phyloP scores from a whole-genome alignment of 164 flowering plant species.

The Vitis vinifera region DNA sequence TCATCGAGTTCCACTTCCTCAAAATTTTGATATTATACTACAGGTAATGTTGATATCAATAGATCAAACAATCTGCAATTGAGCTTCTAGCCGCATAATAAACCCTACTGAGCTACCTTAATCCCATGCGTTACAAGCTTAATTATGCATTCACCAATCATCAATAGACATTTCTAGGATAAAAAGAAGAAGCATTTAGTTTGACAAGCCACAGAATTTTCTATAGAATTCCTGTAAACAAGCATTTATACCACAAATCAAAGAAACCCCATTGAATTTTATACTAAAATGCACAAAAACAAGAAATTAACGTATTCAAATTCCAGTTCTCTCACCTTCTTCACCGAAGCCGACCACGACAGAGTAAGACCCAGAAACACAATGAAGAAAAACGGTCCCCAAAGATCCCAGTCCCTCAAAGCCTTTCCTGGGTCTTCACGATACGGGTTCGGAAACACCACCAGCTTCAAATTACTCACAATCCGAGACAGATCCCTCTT shows the following conservation, averaged over 20 bases:
- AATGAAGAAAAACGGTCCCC: conserved; percentile 99
- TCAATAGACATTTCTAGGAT: no score
- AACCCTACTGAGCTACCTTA: no score
- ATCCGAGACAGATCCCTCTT: conserved; percentile 91
- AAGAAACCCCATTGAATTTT: background rate
- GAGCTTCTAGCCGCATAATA: no score
- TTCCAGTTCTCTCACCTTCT: conserved; percentile 59
- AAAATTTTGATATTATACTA: no score
- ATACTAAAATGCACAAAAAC: background rate
- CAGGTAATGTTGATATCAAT: no score
- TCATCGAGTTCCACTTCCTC: no score
- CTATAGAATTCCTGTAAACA: no score
- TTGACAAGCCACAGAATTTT: no score
- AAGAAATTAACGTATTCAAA: background rate
- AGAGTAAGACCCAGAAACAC: conserved; percentile 85
- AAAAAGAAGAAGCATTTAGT: no score
- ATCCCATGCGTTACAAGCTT: no score
- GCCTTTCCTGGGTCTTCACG: conserved; percentile 98
- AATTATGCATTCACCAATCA: no score
- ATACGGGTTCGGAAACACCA: conserved; percentile 90
- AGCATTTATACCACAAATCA: background rate
- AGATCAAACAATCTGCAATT: no score
- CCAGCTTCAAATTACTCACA: conserved; percentile 92
- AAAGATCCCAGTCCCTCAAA: conserved; percentile 97
- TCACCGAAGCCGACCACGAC: conserved; percentile 97